These are phyloP conservation scores for Pseudogymnoascus sp. DNA, from an alignment of 2,329 filamentous ascomycete species.

Conservation along the genomic window DNA sequence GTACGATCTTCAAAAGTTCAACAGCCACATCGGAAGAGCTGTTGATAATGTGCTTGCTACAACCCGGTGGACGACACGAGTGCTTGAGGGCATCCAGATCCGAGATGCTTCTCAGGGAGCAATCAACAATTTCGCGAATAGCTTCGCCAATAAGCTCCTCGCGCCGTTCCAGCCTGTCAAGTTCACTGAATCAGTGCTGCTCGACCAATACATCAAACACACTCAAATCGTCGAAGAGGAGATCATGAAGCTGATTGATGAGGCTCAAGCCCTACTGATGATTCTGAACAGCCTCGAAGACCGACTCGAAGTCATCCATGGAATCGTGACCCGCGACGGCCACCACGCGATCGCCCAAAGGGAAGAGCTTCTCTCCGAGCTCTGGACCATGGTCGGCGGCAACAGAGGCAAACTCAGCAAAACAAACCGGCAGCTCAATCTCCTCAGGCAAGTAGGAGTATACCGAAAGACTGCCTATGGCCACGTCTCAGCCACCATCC, in stretches of 20 bases:
- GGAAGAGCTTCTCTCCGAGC: slow-evolving; percentile 59
- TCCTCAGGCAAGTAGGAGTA: slow-evolving; percentile 58
- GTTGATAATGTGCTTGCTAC: slow-evolving; percentile 70
- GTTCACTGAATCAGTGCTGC: slow-evolving; percentile 55
- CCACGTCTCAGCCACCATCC: slow-evolving; percentile 63
- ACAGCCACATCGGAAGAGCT: slow-evolving; percentile 65
- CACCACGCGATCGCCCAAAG: slow-evolving; percentile 51
- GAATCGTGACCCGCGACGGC: slow-evolving; percentile 60
- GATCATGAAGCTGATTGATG: slow-evolving; percentile 60
- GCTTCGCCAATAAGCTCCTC: slow-evolving; percentile 36
- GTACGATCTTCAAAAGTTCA: slow-evolving; percentile 66
- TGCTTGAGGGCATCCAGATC: slow-evolving; percentile 30
- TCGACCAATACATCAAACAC: slow-evolving; percentile 71
- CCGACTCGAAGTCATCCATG: slow-evolving; percentile 62
- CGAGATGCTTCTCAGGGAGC: slow-evolving; percentile 24
- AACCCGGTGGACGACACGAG: slow-evolving; percentile 66
- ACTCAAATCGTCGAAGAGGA: slow-evolving; percentile 63
- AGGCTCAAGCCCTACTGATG: slow-evolving; percentile 61
- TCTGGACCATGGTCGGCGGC: slow-evolving; percentile 71
- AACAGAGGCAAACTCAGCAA: slow-evolving; percentile 56
- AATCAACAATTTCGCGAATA: slow-evolving; percentile 38
- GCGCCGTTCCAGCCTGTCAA: slow-evolving; percentile 57
- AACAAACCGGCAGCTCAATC: slow-evolving; percentile 55
- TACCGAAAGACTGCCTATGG: slow-evolving; percentile 61
- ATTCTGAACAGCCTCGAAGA: slow-evolving; percentile 64